Conservation (phyloP, 139 green algal genomes). For the Picochlorum sp. region DNA sequence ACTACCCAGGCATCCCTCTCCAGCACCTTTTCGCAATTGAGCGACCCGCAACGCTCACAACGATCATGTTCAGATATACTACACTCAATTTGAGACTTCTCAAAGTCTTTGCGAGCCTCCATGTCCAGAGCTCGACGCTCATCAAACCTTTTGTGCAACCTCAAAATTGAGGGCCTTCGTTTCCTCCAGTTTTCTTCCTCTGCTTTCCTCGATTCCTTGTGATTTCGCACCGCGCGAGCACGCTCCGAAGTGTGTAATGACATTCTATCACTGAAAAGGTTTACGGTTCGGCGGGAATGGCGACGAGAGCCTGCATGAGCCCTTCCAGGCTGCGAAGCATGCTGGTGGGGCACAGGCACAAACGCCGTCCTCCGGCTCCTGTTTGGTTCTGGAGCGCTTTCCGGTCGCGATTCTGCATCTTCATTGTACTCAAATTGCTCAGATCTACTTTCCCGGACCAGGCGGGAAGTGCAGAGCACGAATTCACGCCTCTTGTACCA, state of each 20-base stretch:
- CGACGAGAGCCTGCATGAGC: conserved; percentile 5
- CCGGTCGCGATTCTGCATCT: conserved; percentile 1
- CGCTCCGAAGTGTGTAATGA: background rate
- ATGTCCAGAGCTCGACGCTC: too few species aligned
- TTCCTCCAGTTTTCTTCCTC: conserved; percentile 4
- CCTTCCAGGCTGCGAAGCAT: background rate
- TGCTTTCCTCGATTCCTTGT: conserved; percentile 4
- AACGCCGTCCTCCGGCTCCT: background rate
- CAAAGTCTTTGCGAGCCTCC: too few species aligned
- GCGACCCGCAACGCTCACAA: too few species aligned
- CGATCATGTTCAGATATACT: too few species aligned
- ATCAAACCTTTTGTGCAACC: conserved; percentile 3
- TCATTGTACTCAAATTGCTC: background rate
- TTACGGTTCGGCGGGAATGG: conserved; percentile 1
- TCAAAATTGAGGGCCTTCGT: conserved; percentile 4
- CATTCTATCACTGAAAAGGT: conserved; percentile 1
- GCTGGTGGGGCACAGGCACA: background rate
- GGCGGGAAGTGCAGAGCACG: background rate
- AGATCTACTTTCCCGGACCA: conserved; percentile 3
- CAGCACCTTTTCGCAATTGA: too few species aligned
- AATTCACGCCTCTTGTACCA: conserved; percentile 5
- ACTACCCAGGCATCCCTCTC: too few species aligned
- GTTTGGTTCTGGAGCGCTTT: background rate
- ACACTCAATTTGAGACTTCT: too few species aligned
- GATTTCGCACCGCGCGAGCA: conserved; percentile 2